A percentile compares a stretch with the other conserved stretches of the same genome.
Conservation (phyloP, 495 filamentous ascomycete species). For the Baudoinia panamericana region DNA sequence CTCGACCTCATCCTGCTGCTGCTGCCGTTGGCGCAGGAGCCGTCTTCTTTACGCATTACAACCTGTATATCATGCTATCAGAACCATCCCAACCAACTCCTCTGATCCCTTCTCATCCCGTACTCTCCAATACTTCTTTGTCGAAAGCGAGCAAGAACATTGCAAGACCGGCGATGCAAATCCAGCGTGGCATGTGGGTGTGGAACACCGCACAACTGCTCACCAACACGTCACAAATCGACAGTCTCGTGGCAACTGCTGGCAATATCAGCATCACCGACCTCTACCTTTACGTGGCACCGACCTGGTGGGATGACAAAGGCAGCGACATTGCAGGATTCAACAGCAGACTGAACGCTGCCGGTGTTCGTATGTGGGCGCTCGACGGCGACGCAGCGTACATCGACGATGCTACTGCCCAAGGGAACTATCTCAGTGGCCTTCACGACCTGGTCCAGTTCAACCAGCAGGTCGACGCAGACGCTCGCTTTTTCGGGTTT, state of each 20-base stretch:
- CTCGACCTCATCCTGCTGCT: too few species aligned
- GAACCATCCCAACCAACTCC: too few species aligned
- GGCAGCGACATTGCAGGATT: background rate
- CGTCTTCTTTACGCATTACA: too few species aligned
- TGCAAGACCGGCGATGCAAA: too few species aligned
- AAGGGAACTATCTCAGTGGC: background rate
- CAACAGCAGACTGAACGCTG: background rate
- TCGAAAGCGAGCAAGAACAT: too few species aligned
- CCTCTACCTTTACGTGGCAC: slow-evolving; percentile 4
- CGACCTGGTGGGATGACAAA: slow-evolving; percentile 1
- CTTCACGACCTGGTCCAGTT: background rate
- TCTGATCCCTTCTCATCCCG: too few species aligned
- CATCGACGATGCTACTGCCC: background rate
- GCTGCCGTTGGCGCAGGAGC: too few species aligned
- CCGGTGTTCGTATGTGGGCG: slow-evolving; percentile 1
- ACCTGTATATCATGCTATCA: too few species aligned
- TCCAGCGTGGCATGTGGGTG: slow-evolving; percentile 30
- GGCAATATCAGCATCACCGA: background rate
- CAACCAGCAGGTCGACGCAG: background rate
- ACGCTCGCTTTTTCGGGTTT: slow-evolving; percentile 5
- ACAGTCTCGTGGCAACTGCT: background rate
- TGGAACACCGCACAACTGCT: slow-evolving; percentile 15
- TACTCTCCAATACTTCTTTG: too few species aligned
- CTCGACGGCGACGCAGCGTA: slow-evolving; percentile 3
- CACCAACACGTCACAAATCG: background rate